Percentiles rank a stretch among this genome's conserved stretches.
phyloP scores from a whole-genome alignment of 2,329 filamentous ascomycete species.

The Fusarium sulawesiense region DNA sequence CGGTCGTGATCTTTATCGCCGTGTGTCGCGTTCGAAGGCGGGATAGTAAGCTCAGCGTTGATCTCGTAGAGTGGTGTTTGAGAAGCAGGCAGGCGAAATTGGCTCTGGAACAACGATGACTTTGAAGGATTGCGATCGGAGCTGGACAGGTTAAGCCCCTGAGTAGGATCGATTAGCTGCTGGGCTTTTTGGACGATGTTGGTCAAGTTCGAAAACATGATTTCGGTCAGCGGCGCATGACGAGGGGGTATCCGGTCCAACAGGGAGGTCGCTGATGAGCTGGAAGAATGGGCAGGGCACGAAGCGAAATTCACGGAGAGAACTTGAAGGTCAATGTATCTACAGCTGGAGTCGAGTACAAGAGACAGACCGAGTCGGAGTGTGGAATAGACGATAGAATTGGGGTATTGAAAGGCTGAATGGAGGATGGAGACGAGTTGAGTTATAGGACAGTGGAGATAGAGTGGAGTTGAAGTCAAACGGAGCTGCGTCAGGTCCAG shows the following conservation, averaged over 20 bases:
- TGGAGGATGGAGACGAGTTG: constrained; percentile 23
- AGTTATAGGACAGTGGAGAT: constrained; percentile 33
- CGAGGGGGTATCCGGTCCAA: constrained; percentile 42
- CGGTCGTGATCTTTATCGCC: constrained; percentile 77
- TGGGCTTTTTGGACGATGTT: constrained; percentile 96
- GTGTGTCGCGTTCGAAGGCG: constrained; percentile 74
- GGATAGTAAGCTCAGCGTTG: constrained; percentile 92
- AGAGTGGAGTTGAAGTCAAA: constrained; percentile 24
- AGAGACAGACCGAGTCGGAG: constrained; percentile 2
- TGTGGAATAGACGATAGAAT: constrained; percentile 13
- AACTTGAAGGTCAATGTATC: neutral
- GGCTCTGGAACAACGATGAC: constrained; percentile 90
- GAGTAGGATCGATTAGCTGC: constrained; percentile 90
- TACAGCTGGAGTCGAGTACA: neutral
- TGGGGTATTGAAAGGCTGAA: constrained; percentile 26
- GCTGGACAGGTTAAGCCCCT: constrained; percentile 77
- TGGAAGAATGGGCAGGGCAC: neutral
- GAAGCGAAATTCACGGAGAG: neutral
- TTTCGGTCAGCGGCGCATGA: constrained; percentile 56
- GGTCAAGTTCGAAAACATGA: constrained; percentile 72
- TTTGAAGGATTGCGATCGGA: constrained; percentile 89
- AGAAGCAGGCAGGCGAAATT: constrained; percentile 93
- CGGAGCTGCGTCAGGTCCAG: constrained; percentile 35
- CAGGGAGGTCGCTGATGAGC: constrained; percentile 28
- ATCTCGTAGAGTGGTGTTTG: constrained; percentile 97